Conservation (phyloP, 129 eudicot genomes). For the Mikania micrantha region DNA sequence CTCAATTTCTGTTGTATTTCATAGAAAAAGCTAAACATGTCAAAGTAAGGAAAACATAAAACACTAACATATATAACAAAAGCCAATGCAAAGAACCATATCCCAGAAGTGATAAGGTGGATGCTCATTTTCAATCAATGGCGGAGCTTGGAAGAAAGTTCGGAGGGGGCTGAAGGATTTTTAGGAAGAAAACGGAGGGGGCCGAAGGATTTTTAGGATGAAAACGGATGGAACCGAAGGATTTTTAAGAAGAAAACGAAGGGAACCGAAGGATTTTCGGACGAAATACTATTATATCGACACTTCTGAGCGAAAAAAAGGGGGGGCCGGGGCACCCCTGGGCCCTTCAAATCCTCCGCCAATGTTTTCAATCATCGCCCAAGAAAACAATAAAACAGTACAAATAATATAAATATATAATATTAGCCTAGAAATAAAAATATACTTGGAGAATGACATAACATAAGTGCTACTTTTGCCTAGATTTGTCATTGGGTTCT, state of each 20-base stretch:
- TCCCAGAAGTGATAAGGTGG: neutral
- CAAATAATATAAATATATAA: neutral
- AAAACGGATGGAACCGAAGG: no score
- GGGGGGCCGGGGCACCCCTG: no score
- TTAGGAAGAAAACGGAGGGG: no score
- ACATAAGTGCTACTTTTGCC: neutral
- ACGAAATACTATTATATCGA: no score
- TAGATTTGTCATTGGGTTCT: neutral
- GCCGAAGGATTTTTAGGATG: no score
- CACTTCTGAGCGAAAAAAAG: no score
- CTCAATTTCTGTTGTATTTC: neutral
- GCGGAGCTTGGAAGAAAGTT: no score
- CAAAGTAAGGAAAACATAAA: neutral
- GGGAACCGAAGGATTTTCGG: no score
- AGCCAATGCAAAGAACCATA: conserved; percentile 2
- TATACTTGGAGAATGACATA: neutral
- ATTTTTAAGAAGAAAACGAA: no score
- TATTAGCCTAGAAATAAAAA: neutral
- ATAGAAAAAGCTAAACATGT: neutral
- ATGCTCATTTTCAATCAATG: neutral
- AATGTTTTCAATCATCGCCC: neutral
- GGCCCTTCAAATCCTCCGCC: no score
- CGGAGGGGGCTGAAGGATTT: no score
- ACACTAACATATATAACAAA: neutral
- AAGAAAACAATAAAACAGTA: neutral